Evolutionary conservation across 352 stramenopile species (phyloP).

Genomic region (Globisporangium megalacanthum): DNA sequence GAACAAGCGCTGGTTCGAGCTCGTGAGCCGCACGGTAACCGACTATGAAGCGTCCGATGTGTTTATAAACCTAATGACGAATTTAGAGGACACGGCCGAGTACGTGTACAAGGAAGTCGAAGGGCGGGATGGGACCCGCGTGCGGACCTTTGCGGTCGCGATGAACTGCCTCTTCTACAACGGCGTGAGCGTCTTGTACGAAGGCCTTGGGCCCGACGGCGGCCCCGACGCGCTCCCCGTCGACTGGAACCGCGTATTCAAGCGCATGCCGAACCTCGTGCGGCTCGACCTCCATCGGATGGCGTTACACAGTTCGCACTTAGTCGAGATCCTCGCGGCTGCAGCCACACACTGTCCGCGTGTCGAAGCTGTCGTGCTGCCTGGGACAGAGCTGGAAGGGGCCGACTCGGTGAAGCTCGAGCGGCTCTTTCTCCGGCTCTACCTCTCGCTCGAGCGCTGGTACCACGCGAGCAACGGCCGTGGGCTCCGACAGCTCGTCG

Average conservation of each 20-base stretch:
- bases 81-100: background rate
- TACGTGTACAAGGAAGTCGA: background rate
- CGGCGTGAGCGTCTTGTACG: background rate
- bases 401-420: background rate
- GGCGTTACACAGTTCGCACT: conserved; percentile 2
- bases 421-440: conserved; percentile 4
- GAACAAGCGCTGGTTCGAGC: background rate
- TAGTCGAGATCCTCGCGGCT: conserved; percentile 1
- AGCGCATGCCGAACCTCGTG: background rate
- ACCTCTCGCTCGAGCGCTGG: conserved; percentile 11
- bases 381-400: background rate
- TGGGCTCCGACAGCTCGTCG: conserved; percentile 16
- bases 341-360: background rate
- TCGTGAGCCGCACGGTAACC: background rate
- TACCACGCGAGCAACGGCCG: background rate
- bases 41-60: background rate
- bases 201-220: background rate
- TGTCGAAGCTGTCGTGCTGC: background rate
- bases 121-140: background rate
- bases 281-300: conserved; percentile 1
- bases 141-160: background rate
- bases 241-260: conserved; percentile 5
- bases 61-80: background rate
- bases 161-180: background rate
- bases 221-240: background rate